phyloP scores from a whole-genome alignment of 2,329 filamentous ascomycete genomes.

The Ophiostoma sp. region DNA sequence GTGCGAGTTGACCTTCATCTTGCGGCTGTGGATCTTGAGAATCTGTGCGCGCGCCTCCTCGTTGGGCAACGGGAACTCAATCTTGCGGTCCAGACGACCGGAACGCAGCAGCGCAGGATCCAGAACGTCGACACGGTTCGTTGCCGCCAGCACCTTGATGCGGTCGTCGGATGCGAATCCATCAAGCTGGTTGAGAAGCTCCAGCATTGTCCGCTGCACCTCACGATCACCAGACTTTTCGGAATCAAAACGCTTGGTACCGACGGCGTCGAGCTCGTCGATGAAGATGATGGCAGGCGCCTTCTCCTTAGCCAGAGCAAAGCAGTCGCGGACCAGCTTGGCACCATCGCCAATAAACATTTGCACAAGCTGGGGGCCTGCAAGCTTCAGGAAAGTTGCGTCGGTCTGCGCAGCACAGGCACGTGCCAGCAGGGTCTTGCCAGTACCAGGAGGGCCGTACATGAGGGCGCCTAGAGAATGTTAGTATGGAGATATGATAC shows the following conservation, averaged over 20 bases:
- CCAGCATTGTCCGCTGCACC: conserved; percentile 97
- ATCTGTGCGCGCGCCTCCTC: conserved; percentile 97
- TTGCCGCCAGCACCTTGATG: conserved; percentile 92
- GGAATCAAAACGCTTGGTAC: conserved; percentile 97
- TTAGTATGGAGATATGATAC: conserved; percentile 25
- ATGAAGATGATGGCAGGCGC: conserved; percentile 99
- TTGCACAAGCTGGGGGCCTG: conserved; percentile 93
- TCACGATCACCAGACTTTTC: conserved; percentile 97
- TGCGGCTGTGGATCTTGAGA: conserved; percentile 91
- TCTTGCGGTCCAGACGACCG: conserved; percentile 90
- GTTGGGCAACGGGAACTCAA: conserved; percentile 96
- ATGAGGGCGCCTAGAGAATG: conserved; percentile 72
- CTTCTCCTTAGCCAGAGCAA: conserved; percentile 97
- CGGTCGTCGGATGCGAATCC: conserved; percentile 95
- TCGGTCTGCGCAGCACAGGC: conserved; percentile 97
- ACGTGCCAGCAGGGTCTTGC: conserved; percentile 86
- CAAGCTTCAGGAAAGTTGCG: conserved; percentile 96
- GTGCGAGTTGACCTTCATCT: conserved; percentile 91
- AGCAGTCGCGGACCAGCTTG: conserved; percentile 95
- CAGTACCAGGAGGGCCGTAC: conserved; percentile 90
- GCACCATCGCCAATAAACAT: conserved; percentile 99
- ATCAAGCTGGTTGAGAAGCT: conserved; percentile 95
- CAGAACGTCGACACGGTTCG: conserved; percentile 89
- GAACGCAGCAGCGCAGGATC: conserved; percentile 88
- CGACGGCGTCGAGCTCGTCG: conserved; percentile 95